Conservation (phyloP, 306 rosid genomes). For the Lathyrus tuberosus region DNA sequence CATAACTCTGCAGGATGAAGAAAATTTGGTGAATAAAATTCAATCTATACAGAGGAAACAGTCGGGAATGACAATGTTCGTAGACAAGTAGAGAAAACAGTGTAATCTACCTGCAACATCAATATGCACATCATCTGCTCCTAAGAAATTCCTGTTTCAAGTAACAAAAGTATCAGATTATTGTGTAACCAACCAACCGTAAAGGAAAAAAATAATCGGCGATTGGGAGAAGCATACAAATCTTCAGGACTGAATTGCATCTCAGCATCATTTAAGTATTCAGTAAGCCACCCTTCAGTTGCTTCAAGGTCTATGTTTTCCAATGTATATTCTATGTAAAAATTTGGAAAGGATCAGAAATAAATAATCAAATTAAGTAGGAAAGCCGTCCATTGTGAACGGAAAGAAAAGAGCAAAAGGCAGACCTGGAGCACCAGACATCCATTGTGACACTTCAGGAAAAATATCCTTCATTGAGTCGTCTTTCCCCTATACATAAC, state of each 20-base stretch:
- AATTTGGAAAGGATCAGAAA: slow-evolving; percentile 30
- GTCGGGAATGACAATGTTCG: slow-evolving; percentile 17
- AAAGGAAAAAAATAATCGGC: neutral
- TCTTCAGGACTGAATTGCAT: slow-evolving; percentile 77
- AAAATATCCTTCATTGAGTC: slow-evolving; percentile 59
- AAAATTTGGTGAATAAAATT: slow-evolving; percentile 15
- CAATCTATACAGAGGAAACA: slow-evolving; percentile 16
- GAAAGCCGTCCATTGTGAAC: neutral
- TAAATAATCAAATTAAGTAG: slow-evolving; percentile 22
- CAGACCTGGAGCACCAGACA: slow-evolving; percentile 64
- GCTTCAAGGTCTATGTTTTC: slow-evolving; percentile 65
- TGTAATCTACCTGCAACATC: slow-evolving; percentile 62
- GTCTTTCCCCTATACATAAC: slow-evolving; percentile 57
- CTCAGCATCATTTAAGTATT: slow-evolving; percentile 73
- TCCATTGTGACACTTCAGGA: slow-evolving; percentile 61
- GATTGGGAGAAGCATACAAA: slow-evolving; percentile 63
- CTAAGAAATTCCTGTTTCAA: slow-evolving; percentile 64
- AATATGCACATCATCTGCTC: slow-evolving; percentile 62
- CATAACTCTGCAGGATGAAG: slow-evolving; percentile 51
- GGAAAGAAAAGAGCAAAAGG: slow-evolving; percentile 14
- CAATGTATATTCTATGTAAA: slow-evolving; percentile 39
- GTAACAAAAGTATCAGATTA: slow-evolving; percentile 49
- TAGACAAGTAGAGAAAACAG: slow-evolving; percentile 26
- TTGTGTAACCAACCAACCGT: slow-evolving; percentile 10
- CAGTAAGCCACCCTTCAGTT: slow-evolving; percentile 80